Evolutionary conservation across 805 yeast genomes (phyloP).

Genomic region (Yamadazyma endophytica): DNA sequence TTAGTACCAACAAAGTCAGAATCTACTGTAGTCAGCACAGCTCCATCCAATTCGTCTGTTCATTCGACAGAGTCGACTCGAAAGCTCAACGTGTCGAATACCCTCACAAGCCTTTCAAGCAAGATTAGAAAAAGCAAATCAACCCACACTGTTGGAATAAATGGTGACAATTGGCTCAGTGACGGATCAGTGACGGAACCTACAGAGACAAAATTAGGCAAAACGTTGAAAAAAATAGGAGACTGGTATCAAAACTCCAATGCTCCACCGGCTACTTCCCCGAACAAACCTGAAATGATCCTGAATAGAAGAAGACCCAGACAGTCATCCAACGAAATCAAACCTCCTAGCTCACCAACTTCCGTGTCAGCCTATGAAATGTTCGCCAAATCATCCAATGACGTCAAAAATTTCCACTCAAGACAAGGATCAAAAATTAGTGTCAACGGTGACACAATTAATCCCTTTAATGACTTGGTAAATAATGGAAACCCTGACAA

Average conservation of each 20-base stretch:
- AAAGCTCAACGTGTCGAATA: slow-evolving; percentile 16
- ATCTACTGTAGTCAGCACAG: slow-evolving; percentile 1
- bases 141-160: slow-evolving; percentile 17
- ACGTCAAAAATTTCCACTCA: slow-evolving; percentile 4
- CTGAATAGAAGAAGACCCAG: slow-evolving; percentile 45
- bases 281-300: slow-evolving; percentile 63
- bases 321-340: slow-evolving; percentile 12
- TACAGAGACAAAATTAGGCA: slow-evolving; percentile 16
- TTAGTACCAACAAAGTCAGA: slow-evolving; percentile 4
- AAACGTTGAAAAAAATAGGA: slow-evolving; percentile 55
- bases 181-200: slow-evolving; percentile 22
- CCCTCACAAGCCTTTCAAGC: slow-evolving; percentile 22
- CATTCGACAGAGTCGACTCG: slow-evolving; percentile 3
- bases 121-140: slow-evolving; percentile 23
- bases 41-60: not conserved
- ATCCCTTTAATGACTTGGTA: too few relatives aligned
- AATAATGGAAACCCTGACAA: too few relatives aligned
- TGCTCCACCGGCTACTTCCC: too few relatives aligned
- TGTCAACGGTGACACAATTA: slow-evolving; percentile 5
- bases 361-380: slow-evolving; percentile 7
- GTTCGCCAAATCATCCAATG: slow-evolving; percentile 7
- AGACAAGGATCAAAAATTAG: slow-evolving; percentile 12
- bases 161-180: slow-evolving; percentile 20
- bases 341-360: slow-evolving; percentile 2
- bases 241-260: slow-evolving; percentile 52